These are phyloP conservation scores for Diaporthe sp. DNA, from an alignment of 2,329 filamentous ascomycete genomes.

Conservation along the genomic window DNA sequence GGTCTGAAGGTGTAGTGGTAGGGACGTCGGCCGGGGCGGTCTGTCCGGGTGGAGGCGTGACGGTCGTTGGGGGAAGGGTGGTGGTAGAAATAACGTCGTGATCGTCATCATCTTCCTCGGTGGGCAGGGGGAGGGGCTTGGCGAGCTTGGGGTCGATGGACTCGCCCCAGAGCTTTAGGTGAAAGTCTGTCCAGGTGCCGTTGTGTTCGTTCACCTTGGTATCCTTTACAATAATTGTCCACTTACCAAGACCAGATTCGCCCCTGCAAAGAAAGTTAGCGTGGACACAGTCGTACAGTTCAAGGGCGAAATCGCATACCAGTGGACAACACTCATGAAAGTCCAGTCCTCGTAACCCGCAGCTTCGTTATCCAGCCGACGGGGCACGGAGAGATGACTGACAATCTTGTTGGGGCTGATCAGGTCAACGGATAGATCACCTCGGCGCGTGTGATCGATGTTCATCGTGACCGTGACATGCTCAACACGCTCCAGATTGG, in stretches of 20 bases:
- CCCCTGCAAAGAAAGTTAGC: constrained; percentile 72
- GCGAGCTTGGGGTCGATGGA: constrained; percentile 82
- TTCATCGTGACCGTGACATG: constrained; percentile 99
- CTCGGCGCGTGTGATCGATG: constrained; percentile 86
- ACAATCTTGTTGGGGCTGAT: constrained; percentile 85
- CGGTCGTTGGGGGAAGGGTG: constrained; percentile 74
- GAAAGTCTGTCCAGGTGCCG: constrained; percentile 91
- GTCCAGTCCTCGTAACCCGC: constrained; percentile 94
- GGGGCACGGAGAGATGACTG: constrained; percentile 85
- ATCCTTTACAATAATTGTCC: constrained; percentile 93
- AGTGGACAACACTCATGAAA: constrained; percentile 98
- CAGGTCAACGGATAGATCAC: constrained; percentile 93
- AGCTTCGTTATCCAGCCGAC: constrained; percentile 75
- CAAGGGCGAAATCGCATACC: constrained; percentile 67
- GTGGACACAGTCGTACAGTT: not conserved
- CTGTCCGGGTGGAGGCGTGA: constrained; percentile 65
- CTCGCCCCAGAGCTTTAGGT: constrained; percentile 94
- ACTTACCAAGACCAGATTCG: constrained; percentile 87
- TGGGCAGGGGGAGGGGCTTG: constrained; percentile 83
- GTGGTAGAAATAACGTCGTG: constrained; percentile 77
- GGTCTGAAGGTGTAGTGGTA: constrained; percentile 68
- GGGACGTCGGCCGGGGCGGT: constrained; percentile 55
- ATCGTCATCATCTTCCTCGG: constrained; percentile 85
- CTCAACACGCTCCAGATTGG: constrained; percentile 89
- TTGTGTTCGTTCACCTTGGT: constrained; percentile 80